phyloP scores from a whole-genome alignment of 805 yeast species.

The Scheffersomyces stipitis region DNA sequence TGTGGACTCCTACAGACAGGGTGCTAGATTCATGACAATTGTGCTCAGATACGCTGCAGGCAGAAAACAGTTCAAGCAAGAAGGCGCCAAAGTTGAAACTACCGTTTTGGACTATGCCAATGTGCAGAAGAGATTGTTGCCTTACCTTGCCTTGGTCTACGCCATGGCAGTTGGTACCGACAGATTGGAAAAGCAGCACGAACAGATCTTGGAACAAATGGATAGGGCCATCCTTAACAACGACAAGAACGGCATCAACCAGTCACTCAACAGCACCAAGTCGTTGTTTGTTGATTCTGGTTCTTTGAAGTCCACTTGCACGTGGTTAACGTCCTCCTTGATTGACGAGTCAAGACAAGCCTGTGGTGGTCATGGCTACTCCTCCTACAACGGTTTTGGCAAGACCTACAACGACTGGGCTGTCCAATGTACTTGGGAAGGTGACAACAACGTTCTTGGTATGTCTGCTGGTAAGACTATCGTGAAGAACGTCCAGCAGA shows the following conservation, averaged over 20 bases:
- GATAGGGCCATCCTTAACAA: conserved; percentile 37
- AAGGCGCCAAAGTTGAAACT: conserved; percentile 29
- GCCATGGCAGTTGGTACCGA: conserved; percentile 38
- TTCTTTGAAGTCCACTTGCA: conserved; percentile 43
- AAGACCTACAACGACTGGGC: conserved; percentile 47
- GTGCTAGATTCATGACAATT: conserved; percentile 42
- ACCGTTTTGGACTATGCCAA: conserved; percentile 46
- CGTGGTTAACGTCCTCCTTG: conserved; percentile 44
- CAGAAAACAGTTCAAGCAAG: conserved; percentile 44
- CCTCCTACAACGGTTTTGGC: conserved; percentile 45
- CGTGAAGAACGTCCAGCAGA: conserved; percentile 29
- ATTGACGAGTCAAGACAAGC: conserved; percentile 45
- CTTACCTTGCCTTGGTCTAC: conserved; percentile 42
- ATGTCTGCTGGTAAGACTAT: conserved; percentile 42
- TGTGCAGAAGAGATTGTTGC: conserved; percentile 47
- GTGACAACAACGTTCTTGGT: conserved; percentile 47
- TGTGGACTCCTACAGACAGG: conserved; percentile 41
- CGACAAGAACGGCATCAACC: conserved; percentile 29
- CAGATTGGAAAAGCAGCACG: conserved; percentile 36
- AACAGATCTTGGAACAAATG: conserved; percentile 28
- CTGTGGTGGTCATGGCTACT: conserved; percentile 51
- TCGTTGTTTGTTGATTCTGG: conserved; percentile 46
- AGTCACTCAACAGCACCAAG: conserved; percentile 38
- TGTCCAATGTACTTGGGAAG: conserved; percentile 51
- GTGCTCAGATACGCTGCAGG: conserved; percentile 47